Conservation (phyloP, 129 eudicot species). For the Flaveria trinervia region DNA sequence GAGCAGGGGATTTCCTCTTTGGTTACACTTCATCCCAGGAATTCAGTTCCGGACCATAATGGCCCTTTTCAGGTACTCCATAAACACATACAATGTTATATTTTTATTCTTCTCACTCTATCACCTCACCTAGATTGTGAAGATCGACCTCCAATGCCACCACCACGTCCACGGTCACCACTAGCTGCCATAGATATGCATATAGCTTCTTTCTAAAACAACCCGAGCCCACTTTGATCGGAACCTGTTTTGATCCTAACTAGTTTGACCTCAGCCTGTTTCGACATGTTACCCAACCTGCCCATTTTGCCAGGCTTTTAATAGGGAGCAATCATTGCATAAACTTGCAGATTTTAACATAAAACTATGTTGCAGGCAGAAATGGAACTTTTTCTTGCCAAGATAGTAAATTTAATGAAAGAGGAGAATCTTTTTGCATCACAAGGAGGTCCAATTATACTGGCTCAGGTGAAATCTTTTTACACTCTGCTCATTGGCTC, state of each 20-base stretch:
- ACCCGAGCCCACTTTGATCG: background rate
- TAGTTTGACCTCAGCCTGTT: background rate
- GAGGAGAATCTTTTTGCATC: constrained; percentile 77
- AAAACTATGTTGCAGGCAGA: constrained; percentile 55
- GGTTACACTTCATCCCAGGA: constrained; percentile 84
- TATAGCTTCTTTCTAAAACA: background rate
- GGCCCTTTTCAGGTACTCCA: constrained; percentile 59
- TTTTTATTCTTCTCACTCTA: background rate
- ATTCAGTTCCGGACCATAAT: constrained; percentile 74
- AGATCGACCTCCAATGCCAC: background rate
- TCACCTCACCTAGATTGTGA: background rate
- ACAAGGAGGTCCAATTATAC: constrained; percentile 88
- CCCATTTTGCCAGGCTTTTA: background rate
- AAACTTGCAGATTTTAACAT: background rate
- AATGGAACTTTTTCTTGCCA: constrained; percentile 70
- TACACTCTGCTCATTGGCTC: background rate
- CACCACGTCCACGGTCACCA: background rate
- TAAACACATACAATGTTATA: background rate
- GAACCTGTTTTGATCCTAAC: background rate
- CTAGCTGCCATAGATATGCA: background rate
- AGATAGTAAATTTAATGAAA: constrained; percentile 74
- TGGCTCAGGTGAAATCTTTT: constrained; percentile 57
- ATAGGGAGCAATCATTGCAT: background rate
- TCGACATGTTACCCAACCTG: background rate
- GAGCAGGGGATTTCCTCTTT: constrained; percentile 79